phyloP scores from a whole-genome alignment of 371 early-diverging fungal species.

The Mucor piriformis region DNA sequence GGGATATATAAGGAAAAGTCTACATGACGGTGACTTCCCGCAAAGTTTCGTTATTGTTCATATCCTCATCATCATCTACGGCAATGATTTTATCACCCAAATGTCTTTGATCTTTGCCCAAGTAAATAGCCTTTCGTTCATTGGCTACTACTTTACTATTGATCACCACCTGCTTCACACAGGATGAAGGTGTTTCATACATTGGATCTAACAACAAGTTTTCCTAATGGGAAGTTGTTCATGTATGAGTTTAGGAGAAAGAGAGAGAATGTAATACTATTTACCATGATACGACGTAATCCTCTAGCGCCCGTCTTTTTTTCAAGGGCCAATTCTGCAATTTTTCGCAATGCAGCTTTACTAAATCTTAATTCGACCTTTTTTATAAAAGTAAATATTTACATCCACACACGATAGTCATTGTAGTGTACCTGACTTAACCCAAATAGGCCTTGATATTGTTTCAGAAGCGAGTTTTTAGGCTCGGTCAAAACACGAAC shows the following conservation, averaged over 20 bases:
- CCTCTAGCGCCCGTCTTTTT: slow-evolving; percentile 92
- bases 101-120: slow-evolving; percentile 59
- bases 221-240: slow-evolving; percentile 44
- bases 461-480: slow-evolving; percentile 80
- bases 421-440: slow-evolving; percentile 53
- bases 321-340: slow-evolving; percentile 76
- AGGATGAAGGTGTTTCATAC: slow-evolving; percentile 79
- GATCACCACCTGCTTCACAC: slow-evolving; percentile 70
- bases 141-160: slow-evolving; percentile 64
- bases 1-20: too few relatives aligned
- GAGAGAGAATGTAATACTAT: not conserved
- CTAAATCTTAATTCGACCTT: slow-evolving; percentile 70
- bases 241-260: not conserved
- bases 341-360: slow-evolving; percentile 62
- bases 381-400: slow-evolving; percentile 15
- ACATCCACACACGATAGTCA: not conserved
- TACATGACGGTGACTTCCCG: slow-evolving; percentile 13
- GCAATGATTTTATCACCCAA: slow-evolving; percentile 34
- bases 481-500: slow-evolving; percentile 83
- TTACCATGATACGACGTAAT: slow-evolving; percentile 78
- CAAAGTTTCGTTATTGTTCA: not conserved
- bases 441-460: slow-evolving; percentile 79
- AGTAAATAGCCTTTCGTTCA: slow-evolving; percentile 65
- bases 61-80: slow-evolving; percentile 33
- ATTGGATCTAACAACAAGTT: slow-evolving; percentile 74